Conservation (phyloP, 2,329 filamentous ascomycete species). For the Stachybotrys elegans region DNA sequence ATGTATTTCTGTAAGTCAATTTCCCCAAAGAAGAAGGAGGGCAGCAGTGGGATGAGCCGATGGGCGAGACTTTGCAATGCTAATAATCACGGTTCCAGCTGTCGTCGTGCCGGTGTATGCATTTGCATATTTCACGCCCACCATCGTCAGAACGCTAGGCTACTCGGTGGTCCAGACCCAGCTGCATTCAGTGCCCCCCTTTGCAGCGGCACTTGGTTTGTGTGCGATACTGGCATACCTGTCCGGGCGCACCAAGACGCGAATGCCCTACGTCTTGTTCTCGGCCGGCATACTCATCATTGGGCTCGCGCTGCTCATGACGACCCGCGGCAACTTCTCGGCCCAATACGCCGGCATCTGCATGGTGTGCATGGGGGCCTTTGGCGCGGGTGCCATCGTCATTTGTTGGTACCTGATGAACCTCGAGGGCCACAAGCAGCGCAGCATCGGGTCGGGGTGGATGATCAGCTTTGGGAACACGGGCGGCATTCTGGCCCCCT, state of each 20-base stretch:
- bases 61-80: no score
- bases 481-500: conserved; percentile 7
- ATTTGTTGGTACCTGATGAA: conserved; percentile 9
- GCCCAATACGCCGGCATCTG: conserved; percentile 65
- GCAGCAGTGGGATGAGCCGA: no score
- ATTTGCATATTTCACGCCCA: conserved; percentile 50
- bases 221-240: conserved; percentile 59
- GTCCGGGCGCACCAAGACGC: conserved; percentile 56
- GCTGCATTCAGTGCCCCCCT: conserved; percentile 51
- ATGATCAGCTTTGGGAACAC: conserved; percentile 8
- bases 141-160: conserved; percentile 37
- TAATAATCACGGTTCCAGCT: not conserved
- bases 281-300: conserved; percentile 54
- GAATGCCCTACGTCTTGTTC: conserved; percentile 60
- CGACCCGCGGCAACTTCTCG: conserved; percentile 38
- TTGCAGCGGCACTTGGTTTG: conserved; percentile 53
- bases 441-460: conserved; percentile 8
- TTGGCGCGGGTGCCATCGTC: conserved; percentile 4
- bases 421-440: conserved; percentile 7
- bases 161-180: conserved; percentile 36
- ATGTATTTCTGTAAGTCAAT: conserved; percentile 36
- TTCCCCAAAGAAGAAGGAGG: conserved; percentile 36
- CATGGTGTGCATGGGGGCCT: conserved; percentile 33
- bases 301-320: conserved; percentile 62
- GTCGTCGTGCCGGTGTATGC: conserved; percentile 42